phyloP scores from a whole-genome alignment of 495 filamentous ascomycete genomes.

The Aspergillus kassunensis region DNA sequence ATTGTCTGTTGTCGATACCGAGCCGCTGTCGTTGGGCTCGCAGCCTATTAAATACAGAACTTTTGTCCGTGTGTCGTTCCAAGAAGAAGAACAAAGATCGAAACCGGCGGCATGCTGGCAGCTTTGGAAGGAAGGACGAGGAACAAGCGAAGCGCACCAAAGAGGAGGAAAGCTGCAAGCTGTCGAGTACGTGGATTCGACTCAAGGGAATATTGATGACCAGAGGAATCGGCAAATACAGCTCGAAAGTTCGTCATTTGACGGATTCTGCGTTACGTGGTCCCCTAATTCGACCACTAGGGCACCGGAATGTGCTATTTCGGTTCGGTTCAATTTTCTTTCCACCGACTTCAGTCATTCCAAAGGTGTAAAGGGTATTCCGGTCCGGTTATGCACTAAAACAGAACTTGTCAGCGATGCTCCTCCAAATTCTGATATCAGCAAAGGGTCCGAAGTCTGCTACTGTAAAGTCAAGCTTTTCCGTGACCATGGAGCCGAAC shows the following conservation, averaged over 20 bases:
- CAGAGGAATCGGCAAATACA: constrained; percentile 69
- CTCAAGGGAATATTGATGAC: constrained; percentile 64
- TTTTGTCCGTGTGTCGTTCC: constrained; percentile 86
- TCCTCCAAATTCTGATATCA: constrained; percentile 41
- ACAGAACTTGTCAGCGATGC: constrained; percentile 58
- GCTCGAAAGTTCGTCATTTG: constrained; percentile 78
- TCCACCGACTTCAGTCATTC: constrained; percentile 98
- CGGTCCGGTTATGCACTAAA: constrained; percentile 86
- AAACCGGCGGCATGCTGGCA: constrained; percentile 86
- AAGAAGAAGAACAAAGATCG: constrained; percentile 83
- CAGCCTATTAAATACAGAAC: constrained; percentile 67
- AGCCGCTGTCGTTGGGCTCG: constrained; percentile 43
- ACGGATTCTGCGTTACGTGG: constrained; percentile 91
- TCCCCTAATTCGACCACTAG: constrained; percentile 58
- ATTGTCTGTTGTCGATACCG: constrained; percentile 66
- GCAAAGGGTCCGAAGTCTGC: constrained; percentile 61
- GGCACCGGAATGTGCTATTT: constrained; percentile 67
- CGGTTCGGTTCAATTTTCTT: constrained; percentile 94
- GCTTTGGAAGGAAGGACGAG: constrained; percentile 91
- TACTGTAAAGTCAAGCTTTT: constrained; percentile 97
- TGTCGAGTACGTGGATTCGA: constrained; percentile 85
- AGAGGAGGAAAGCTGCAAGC: constrained; percentile 82
- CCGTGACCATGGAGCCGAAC: constrained; percentile 91
- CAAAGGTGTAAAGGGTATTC: constrained; percentile 95
- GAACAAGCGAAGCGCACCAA: constrained; percentile 84